Base-by-base conservation (phyloP, 345 rosid genomes). In the Sonneratia alba region DNA sequence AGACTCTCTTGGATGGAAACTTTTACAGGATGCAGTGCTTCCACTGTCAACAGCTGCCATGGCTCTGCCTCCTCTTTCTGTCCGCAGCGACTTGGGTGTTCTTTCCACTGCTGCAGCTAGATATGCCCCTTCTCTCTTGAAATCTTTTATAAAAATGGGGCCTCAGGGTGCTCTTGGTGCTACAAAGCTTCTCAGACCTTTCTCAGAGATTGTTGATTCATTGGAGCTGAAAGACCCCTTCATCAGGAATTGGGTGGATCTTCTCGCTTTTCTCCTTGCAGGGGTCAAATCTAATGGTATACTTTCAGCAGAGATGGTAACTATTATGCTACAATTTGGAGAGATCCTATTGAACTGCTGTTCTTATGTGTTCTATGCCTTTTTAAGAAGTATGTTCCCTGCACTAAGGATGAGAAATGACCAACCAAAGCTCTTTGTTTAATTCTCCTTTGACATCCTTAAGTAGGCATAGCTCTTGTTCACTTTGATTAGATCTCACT, bases 231-330 rank as follows among this genome's bases (percentile, higher is more conserved):
- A 87, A 77, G 96, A 93, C 76, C 97, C 94, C 65, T 91, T 93
- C 70, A 76, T 93, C 72, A 79, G 96, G 74, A 93, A 93, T 74
- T 93, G 98, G 97, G 81, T 93, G 69, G 97, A 93, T 80, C 96
- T 93, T 78, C 79, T 93, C 40, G 83, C 98, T n/a, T 93, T 93
- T 79, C 89, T 93, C 73, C 98, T 93, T 61, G 97, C 97, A 2
- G 98, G 98, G 76, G 97, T 93, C 80, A 93, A 93, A 89, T 89
- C 97, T 79, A 83, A 87, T 81, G 97, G 98, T 82, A 81, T 93
- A 76, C 98, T 93, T 57, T 93, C 98, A 81, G 97, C 97, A 74
- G 98, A 93, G 87, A 93, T 93, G 98, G 98, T 93, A 89, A 90
- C 77, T 78, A 83, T 71, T 61, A 21, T 15, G 5, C 67, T 55